Base-by-base conservation (phyloP, 177 flowering plant species). In the Vitis hybrid region DNA sequence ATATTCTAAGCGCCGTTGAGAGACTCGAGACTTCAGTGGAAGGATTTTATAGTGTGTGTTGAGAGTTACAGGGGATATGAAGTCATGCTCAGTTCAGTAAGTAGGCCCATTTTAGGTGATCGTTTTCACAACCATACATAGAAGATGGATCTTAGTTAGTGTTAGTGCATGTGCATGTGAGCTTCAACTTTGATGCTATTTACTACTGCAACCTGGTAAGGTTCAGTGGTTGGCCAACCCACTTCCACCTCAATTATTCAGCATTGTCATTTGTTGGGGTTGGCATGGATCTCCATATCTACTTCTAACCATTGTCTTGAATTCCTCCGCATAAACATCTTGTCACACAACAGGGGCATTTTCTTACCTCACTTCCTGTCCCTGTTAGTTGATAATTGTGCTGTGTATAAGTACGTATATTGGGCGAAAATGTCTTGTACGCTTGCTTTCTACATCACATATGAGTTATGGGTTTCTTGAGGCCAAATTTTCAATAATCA, bases 41-140 rank as follows among this genome's bases (percentile, higher is more conserved):
- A 54, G 0, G 56, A 57, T 19, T 74, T 70, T 76, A 70, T 79
- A 73, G 70, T 34, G 18, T 1, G 18, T 1, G 21, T 39, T 8
- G 19, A 15, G 15, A 60, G n/a, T 3, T 30, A 4, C 6, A 7
- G 5, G n/a, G 63, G 19, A 39, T 12, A 55, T 23, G 30, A 17
- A 72, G 80, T 81, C 77, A 75, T 72, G 82, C 74, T 78, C 80
- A 76, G 14, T 74, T 59, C 75, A 54, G 8, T 72, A 82, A 73
- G 80, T 74, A 74, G 66, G 52, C 30, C 32, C 23, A 18, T 75
- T 23, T 73, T 78, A 76, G 82, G 85, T 75, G 76, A 19, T 69
- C n/a, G 64, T 57, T 70, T 77, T 75, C 72, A 11, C 23, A 70
- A 49, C 73, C 49, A 59, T 10, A 3, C 11, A 18, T 7, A 7